These are phyloP conservation scores for Citrullus mucosospermus DNA, from an alignment of 306 rosid species.

Conservation along the genomic window DNA sequence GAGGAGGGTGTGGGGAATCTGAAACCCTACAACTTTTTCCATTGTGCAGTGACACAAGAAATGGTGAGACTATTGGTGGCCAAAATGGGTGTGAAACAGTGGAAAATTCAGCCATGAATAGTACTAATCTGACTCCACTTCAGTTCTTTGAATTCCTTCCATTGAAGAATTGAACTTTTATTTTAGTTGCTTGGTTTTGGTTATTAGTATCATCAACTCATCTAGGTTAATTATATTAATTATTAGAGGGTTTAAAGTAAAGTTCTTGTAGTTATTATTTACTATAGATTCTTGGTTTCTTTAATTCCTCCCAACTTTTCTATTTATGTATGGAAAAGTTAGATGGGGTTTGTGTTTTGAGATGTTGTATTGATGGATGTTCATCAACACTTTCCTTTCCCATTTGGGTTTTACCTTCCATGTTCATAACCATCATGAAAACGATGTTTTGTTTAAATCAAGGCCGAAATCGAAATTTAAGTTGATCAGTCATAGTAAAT, in stretches of 20 bases:
- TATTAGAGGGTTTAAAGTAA: background rate
- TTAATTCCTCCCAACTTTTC: background rate
- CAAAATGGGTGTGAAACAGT: conserved; percentile 30
- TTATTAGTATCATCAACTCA: background rate
- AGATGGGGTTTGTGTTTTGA: background rate
- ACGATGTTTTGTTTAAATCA: background rate
- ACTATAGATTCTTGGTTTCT: background rate
- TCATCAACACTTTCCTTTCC: background rate
- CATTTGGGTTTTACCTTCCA: background rate
- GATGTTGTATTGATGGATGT: background rate
- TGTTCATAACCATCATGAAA: too few relatives aligned
- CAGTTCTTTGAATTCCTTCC: conserved; percentile 78
- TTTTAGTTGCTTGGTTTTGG: background rate
- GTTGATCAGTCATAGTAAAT: too few relatives aligned
- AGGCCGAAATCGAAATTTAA: too few relatives aligned
- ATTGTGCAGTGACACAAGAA: conserved; percentile 25
- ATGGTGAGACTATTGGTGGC: conserved; percentile 14
- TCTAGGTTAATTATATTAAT: background rate
- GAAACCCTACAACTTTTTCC: conserved; percentile 90
- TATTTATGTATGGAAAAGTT: background rate
- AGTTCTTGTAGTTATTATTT: background rate
- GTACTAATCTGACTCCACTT: conserved; percentile 22
- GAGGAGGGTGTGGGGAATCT: conserved; percentile 23
- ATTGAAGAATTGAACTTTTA: conserved; percentile 26
- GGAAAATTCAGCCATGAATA: conserved; percentile 25